A percentile compares a stretch with the other conserved stretches of the same genome.
Evolutionary conservation across 495 filamentous ascomycete species (phyloP).

Genomic region (Lentithecium fluviatile): DNA sequence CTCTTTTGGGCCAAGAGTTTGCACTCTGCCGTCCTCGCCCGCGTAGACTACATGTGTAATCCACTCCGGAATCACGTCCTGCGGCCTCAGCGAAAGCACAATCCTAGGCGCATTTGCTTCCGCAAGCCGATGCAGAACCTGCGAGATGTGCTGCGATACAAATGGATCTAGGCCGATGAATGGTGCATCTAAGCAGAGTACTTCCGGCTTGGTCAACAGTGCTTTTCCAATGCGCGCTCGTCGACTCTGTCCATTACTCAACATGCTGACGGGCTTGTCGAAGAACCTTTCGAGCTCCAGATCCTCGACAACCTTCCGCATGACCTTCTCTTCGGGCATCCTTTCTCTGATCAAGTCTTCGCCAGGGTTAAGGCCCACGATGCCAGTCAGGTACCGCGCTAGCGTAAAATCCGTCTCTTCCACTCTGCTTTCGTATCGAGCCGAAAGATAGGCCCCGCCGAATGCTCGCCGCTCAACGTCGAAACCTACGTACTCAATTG

Average conservation of each 20-base stretch:
- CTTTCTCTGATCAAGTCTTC: slow-evolving; percentile 52
- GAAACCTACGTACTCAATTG: slow-evolving; percentile 84
- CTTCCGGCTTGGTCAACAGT: slow-evolving; percentile 71
- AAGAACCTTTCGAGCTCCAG: slow-evolving; percentile 65
- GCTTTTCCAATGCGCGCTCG: slow-evolving; percentile 85
- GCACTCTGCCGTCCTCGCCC: slow-evolving; percentile 58
- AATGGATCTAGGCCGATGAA: slow-evolving; percentile 96
- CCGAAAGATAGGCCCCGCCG: slow-evolving; percentile 78
- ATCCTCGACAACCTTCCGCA: slow-evolving; percentile 63
- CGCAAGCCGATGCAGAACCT: slow-evolving; percentile 65
- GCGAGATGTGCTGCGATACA: slow-evolving; percentile 66
- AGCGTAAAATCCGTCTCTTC: slow-evolving; percentile 88
- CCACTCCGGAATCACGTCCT: slow-evolving; percentile 86
- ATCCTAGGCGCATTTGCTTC: slow-evolving; percentile 64
- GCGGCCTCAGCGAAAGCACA: slow-evolving; percentile 73
- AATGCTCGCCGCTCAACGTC: slow-evolving; percentile 51
- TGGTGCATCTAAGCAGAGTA: slow-evolving; percentile 87
- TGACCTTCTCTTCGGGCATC: slow-evolving; percentile 47
- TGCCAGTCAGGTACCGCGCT: slow-evolving; percentile 70
- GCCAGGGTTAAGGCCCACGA: slow-evolving; percentile 71
- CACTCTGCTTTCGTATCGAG: slow-evolving; percentile 84
- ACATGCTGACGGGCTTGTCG: slow-evolving; percentile 75
- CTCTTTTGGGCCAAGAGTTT: slow-evolving; percentile 56
- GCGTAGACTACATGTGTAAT: slow-evolving; percentile 77
- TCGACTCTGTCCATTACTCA: slow-evolving; percentile 91